Conservation (phyloP, 2,329 filamentous ascomycete species). For the Coleophoma eucalyptorum region DNA sequence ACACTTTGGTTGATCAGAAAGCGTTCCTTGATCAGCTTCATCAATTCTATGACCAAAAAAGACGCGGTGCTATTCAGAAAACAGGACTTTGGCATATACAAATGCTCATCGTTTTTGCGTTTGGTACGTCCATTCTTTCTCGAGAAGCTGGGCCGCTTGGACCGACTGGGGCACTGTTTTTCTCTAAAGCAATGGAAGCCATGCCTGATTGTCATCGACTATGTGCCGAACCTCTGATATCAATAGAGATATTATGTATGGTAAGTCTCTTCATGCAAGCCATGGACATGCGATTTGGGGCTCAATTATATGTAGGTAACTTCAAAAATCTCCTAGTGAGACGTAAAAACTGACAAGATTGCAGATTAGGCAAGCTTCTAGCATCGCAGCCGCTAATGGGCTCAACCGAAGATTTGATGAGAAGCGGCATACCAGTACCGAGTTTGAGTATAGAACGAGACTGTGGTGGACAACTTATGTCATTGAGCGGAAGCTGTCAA, state of each 20-base stretch:
- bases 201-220: background rate
- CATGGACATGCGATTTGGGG: background rate
- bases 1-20: background rate
- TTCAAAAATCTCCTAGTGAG: no score
- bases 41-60: background rate
- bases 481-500: no score
- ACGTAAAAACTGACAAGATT: background rate
- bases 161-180: background rate
- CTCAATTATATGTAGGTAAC: no score
- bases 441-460: no score
- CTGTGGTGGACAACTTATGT: no score
- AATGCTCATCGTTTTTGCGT: background rate
- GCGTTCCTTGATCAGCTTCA: background rate
- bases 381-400: background rate
- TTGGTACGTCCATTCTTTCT: background rate
- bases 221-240: background rate
- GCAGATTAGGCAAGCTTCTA: background rate
- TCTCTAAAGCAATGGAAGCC: background rate
- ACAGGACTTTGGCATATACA: background rate
- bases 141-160: background rate
- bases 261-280: background rate
- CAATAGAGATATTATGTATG: background rate
- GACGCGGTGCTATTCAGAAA: background rate
- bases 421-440: no score
- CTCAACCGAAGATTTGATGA: no score